Conservation (phyloP, 805 yeast species). For the Priceomyces haplophilus region DNA sequence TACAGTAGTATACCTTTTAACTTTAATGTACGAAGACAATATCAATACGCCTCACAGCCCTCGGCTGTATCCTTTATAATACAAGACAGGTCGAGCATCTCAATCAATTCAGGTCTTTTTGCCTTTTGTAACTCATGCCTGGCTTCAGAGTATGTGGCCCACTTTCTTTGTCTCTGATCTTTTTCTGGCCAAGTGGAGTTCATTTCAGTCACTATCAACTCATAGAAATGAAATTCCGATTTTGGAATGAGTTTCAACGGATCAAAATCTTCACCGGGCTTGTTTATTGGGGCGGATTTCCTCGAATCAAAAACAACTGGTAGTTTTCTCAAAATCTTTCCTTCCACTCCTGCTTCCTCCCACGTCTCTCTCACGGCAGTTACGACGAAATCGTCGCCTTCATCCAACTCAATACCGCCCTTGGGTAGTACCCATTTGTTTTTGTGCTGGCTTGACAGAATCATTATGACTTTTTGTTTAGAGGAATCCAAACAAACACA, state of each 20-base stretch:
- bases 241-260: slow-evolving; percentile 53
- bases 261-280: slow-evolving; percentile 28
- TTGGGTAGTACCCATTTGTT: slow-evolving; percentile 88
- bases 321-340: slow-evolving; percentile 51
- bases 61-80: slow-evolving; percentile 36
- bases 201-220: slow-evolving; percentile 59
- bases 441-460: slow-evolving; percentile 67
- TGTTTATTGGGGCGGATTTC: slow-evolving; percentile 34
- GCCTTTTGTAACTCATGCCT: slow-evolving; percentile 52
- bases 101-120: slow-evolving; percentile 64
- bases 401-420: slow-evolving; percentile 93
- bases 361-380: slow-evolving; percentile 88
- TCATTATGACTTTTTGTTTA: slow-evolving; percentile 66
- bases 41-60: slow-evolving; percentile 8
- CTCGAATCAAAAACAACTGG: slow-evolving; percentile 64
- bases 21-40: slow-evolving; percentile 2
- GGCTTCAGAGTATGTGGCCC: slow-evolving; percentile 75
- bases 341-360: slow-evolving; percentile 95
- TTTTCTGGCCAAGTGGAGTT: slow-evolving; percentile 75
- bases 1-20: background rate
- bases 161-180: slow-evolving; percentile 56
- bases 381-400: slow-evolving; percentile 42
- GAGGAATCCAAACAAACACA: slow-evolving; percentile 67
- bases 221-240: slow-evolving; percentile 86
- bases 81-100: slow-evolving; percentile 58